phyloP scores from a whole-genome alignment of 1,284 basidiomycete species.

The Rhodotorula mucilaginosa region DNA sequence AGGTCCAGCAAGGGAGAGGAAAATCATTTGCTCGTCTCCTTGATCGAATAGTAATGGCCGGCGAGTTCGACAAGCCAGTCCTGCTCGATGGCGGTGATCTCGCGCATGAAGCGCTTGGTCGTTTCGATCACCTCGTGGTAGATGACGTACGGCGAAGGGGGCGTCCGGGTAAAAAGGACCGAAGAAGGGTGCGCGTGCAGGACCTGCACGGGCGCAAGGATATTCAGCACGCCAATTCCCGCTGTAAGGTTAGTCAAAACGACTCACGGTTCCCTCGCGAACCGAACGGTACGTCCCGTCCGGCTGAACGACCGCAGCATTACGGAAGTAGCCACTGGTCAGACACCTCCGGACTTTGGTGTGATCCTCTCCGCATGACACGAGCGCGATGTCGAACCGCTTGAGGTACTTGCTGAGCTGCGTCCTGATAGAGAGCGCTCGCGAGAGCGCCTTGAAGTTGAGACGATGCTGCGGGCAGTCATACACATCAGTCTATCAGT shows the following conservation, averaged over 20 bases:
- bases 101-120: conserved; percentile 69
- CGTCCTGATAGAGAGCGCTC: conserved; percentile 84
- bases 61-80: conserved; percentile 56
- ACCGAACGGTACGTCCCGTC: conserved; percentile 66
- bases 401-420: conserved; percentile 91
- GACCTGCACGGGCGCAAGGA: conserved; percentile 54
- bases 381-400: conserved; percentile 73
- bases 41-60: conserved; percentile 43
- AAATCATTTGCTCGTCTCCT: background rate
- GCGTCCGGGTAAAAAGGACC: conserved; percentile 87
- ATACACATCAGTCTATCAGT: background rate
- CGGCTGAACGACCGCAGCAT: conserved; percentile 68
- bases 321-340: conserved; percentile 88
- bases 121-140: conserved; percentile 90
- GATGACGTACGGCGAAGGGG: conserved; percentile 85
- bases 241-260: background rate
- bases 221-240: background rate
- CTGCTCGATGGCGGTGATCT: conserved; percentile 56
- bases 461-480: conserved; percentile 61
- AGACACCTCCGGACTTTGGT: conserved; percentile 71
- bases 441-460: conserved; percentile 85
- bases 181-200: conserved; percentile 90
- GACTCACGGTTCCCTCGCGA: conserved; percentile 70
- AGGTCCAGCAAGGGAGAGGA: background rate
- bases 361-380: conserved; percentile 58